A percentile compares a stretch with the other conserved stretches of the same genome.
Conservation (phyloP, 208 protist species). For the Blastocrithidia nonstop region DNA sequence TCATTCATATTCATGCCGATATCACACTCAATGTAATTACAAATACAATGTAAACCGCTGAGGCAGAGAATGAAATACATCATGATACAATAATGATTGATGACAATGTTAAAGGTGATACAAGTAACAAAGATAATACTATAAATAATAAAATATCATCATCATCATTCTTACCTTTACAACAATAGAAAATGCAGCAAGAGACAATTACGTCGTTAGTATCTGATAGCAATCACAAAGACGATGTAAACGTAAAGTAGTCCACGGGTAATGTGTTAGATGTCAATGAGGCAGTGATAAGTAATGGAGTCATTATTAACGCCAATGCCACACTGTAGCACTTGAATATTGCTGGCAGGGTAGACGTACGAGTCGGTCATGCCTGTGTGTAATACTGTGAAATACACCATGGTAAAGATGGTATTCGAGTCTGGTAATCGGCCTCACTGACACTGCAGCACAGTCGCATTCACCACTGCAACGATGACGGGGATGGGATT, state of each 20-base stretch:
- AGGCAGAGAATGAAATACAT: background rate
- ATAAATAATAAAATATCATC: background rate
- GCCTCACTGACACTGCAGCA: slow-evolving; percentile 23
- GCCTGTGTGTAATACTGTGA: slow-evolving; percentile 57
- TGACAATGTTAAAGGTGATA: background rate
- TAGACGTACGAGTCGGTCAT: slow-evolving; percentile 65
- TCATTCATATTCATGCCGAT: slow-evolving; percentile 28
- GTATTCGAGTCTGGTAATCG: slow-evolving; percentile 42
- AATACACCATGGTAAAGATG: slow-evolving; percentile 58
- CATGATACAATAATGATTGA: background rate
- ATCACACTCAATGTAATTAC: slow-evolving; percentile 15
- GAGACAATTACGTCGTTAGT: background rate
- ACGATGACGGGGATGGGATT: slow-evolving; percentile 51
- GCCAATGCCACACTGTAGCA: slow-evolving; percentile 28
- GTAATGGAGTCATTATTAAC: slow-evolving; percentile 27
- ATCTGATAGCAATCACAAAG: background rate
- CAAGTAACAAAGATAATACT: background rate
- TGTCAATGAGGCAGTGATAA: slow-evolving; percentile 33
- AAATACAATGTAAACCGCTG: background rate
- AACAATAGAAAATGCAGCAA: background rate
- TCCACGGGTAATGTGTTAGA: slow-evolving; percentile 15
- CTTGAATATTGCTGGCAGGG: slow-evolving; percentile 32
- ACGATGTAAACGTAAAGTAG: no score
- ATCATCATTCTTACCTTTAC: background rate
- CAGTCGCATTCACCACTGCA: slow-evolving; percentile 57